Percentiles rank a stretch among this genome's conserved stretches.
These are phyloP conservation scores for Cryphonectria japonica DNA, from an alignment of 2,329 filamentous ascomycete species.

Conservation along the genomic window DNA sequence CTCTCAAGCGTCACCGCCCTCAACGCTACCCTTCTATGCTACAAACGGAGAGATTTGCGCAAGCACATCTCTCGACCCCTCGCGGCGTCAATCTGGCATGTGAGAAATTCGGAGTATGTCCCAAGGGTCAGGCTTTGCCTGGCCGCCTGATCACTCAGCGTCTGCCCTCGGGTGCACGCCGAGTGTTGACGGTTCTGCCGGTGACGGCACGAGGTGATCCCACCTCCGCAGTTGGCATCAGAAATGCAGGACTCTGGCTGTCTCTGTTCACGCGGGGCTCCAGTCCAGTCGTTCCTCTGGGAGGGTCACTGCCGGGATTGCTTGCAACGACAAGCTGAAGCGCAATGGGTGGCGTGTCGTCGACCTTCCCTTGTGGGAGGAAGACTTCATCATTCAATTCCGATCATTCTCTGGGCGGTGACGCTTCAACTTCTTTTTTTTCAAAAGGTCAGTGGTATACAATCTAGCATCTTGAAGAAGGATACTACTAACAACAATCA, in stretches of 20 bases:
- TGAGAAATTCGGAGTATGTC: slow-evolving; percentile 65
- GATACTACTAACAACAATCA: slow-evolving; percentile 37
- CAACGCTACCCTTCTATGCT: slow-evolving; percentile 93
- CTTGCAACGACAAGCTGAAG: slow-evolving; percentile 37
- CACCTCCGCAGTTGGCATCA: slow-evolving; percentile 41
- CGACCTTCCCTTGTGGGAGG: slow-evolving; percentile 26
- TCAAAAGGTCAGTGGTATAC: slow-evolving; percentile 34
- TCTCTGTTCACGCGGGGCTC: slow-evolving; percentile 26
- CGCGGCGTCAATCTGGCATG: slow-evolving; percentile 59
- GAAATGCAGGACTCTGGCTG: slow-evolving; percentile 38
- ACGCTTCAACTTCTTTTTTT: slow-evolving; percentile 36
- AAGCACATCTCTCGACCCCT: slow-evolving; percentile 40
- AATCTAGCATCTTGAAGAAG: slow-evolving; percentile 21
- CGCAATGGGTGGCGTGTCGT: slow-evolving; percentile 40
- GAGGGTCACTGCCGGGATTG: slow-evolving; percentile 38
- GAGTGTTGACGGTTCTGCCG: slow-evolving; percentile 35
- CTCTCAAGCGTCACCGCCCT: slow-evolving; percentile 71
- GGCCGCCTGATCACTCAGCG: slow-evolving; percentile 30
- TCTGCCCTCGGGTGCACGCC: slow-evolving; percentile 22
- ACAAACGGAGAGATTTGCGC: slow-evolving; percentile 63
- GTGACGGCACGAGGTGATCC: slow-evolving; percentile 38
- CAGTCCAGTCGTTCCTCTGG: slow-evolving; percentile 35
- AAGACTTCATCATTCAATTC: slow-evolving; percentile 38
- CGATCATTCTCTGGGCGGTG: slow-evolving; percentile 41
- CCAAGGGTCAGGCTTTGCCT: slow-evolving; percentile 31